Base-by-base conservation (phyloP, 768 basidiomycete species). In the Guyanaporus albipodus region DNA sequence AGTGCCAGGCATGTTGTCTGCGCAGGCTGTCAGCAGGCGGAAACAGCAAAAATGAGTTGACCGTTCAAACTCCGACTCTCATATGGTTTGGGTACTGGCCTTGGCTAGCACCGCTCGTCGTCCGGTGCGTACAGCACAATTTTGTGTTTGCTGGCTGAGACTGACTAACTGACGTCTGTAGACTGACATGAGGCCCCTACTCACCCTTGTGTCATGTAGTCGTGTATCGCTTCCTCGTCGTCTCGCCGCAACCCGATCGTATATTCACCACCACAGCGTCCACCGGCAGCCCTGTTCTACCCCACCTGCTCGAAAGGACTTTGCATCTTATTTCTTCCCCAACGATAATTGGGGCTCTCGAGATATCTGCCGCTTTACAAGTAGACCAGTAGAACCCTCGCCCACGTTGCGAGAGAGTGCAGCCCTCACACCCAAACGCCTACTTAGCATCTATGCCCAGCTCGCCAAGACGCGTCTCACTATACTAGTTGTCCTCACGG, bases 381-480 rank as follows among this genome's bases (percentile, higher is more conserved):
- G n/a, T 36, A 35, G 44, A 23, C 50, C 51, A 46, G 47, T 41
- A 45, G 54, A 48, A 9, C 48, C 47, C n/a, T 33, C 64, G 38
- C 22, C 55, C 7, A 46, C 60, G 6, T 76, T 70, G 52, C 67
- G 67, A 27, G 67, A 66, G 17, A 59, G 66, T 7, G 71, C 73
- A 22, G 58, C 63, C 6, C 72, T 83, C 12, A 76, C 80, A 0
- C 71, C 80, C 2, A 58, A 62, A 5, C 74, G 73, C 21, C 73
- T 88, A 6, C 57, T 86, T 28, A 77, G 75, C 49, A 64, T 87
- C 35, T 97, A 97, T 64, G 70, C 73, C 7, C 83, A 93, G 57
- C 79, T 98, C 3, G 79, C 92, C 22, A 98, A 98, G 61, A 71
- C 83, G 3, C 84, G 85, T 6, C 82, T 99, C 23, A 89, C 89